Evolutionary conservation across 225 moss, liverwort and hornwort species (phyloP), one percentile per base, ranked within the genome.

Genomic region (Anthoceros angustus): DNA sequence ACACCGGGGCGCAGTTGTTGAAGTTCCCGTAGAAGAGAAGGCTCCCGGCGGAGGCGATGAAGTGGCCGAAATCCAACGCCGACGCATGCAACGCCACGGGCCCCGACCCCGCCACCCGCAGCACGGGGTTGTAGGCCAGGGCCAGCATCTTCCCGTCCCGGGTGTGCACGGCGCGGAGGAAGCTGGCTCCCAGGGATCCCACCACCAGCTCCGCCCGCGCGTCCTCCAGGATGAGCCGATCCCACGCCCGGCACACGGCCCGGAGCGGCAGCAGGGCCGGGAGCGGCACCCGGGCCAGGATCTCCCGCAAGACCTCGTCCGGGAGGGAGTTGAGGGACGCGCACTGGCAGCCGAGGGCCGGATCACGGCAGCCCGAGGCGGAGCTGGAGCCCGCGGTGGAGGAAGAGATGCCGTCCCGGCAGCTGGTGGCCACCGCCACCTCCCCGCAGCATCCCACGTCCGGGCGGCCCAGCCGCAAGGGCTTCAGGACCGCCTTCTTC

Each of bases 1-100:
- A 55, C 55, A 55, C 55, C 16, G 55, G 55, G 7, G 55, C 55
- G 55, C 55, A 55, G 55, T 55, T 55, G 55, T 55, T 55, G 55
- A 55, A 55, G 14, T 15, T 55, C 7, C 55, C 55, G 55, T 55
- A 55, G 14, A 55, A 55, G n/a, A 55, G 55, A 4, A 55, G 55
- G 16, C 55, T 20, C 7, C 55, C 55, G 10, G 55, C 55, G 18
- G 55, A 18, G 10, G 55, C 23, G 55, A 55, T 55, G 55, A 55
- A 55, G 55, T 55, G 55, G 10, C 55, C 55, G 18, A 55, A 55
- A 18, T 55, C 55, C 0, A 20, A 4, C 8, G 55, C 7, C 0
- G 55, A 55, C n/a, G 55, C 55, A 23, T 55, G 55, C 55, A 55
- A 5, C 10, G 55, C n/a, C 55, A 55, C n/a, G 55, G 18, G 55